phyloP scores from a whole-genome alignment of 208 protist genomes.

The Lotmaria passim region DNA sequence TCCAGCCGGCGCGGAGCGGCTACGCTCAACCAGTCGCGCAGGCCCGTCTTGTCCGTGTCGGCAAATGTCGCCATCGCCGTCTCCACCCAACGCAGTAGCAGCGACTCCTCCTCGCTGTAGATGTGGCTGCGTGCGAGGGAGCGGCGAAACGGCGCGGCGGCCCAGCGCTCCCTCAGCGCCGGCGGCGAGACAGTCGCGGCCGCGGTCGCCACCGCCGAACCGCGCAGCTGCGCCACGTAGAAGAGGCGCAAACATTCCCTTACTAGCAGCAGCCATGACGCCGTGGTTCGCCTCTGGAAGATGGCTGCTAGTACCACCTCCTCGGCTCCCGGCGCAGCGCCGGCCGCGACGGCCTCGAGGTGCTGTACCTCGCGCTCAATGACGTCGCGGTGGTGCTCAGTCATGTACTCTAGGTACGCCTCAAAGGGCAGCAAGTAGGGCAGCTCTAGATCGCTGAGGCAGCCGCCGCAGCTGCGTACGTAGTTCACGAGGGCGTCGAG shows the following conservation, averaged over 20 bases:
- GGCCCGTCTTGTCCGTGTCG: slow-evolving; percentile 11
- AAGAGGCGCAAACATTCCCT: slow-evolving; percentile 86
- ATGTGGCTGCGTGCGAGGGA: slow-evolving; percentile 76
- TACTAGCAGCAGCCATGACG: slow-evolving; percentile 80
- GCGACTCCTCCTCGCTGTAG: slow-evolving; percentile 82
- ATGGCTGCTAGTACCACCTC: slow-evolving; percentile 10
- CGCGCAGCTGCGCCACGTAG: slow-evolving; percentile 60
- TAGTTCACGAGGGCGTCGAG: slow-evolving; percentile 73
- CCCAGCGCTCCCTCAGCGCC: slow-evolving; percentile 10
- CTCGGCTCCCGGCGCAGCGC: not conserved
- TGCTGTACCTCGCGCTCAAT: slow-evolving; percentile 4
- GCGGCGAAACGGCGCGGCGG: slow-evolving; percentile 27
- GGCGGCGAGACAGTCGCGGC: not conserved
- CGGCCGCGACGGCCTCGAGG: not conserved
- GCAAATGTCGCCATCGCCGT: slow-evolving; percentile 42
- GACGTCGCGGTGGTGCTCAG: slow-evolving; percentile 9
- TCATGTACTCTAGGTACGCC: slow-evolving; percentile 60
- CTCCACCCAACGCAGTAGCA: slow-evolving; percentile 84
- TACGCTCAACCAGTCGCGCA: slow-evolving; percentile 10
- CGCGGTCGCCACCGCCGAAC: not conserved
- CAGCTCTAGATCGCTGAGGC: slow-evolving; percentile 71
- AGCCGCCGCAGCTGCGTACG: slow-evolving; percentile 77
- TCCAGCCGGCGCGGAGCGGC: slow-evolving; percentile 49
- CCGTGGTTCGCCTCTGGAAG: slow-evolving; percentile 51
- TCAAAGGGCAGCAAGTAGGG: slow-evolving; percentile 84